phyloP scores from a whole-genome alignment of 495 filamentous ascomycete genomes.

The Aspergillus nanangensis region DNA sequence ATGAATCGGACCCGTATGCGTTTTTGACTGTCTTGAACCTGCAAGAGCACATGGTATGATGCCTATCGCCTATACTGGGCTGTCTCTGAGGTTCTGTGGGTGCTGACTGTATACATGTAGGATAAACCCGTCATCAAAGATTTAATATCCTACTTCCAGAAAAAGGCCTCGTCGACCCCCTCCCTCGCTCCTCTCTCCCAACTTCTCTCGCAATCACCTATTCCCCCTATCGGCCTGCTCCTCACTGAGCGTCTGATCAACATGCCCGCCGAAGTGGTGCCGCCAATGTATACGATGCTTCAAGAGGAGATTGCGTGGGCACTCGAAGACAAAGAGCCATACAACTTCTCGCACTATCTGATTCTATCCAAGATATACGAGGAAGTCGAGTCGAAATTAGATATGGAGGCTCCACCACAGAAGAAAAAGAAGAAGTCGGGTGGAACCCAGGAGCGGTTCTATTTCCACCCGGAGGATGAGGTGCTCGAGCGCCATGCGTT shows the following conservation, averaged over 20 bases:
- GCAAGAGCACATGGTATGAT: conserved; percentile 61
- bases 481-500: conserved; percentile 69
- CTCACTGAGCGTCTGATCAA: conserved; percentile 92
- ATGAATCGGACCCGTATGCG: conserved; percentile 91
- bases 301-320: conserved; percentile 89
- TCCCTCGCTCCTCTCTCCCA: conserved; percentile 48
- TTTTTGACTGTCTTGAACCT: conserved; percentile 89
- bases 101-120: conserved; percentile 18
- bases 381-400: conserved; percentile 78
- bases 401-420: conserved; percentile 60
- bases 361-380: conserved; percentile 85
- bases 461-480: conserved; percentile 98
- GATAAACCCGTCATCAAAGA: conserved; percentile 65
- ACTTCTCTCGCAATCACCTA: conserved; percentile 49
- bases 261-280: conserved; percentile 84
- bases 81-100: background rate
- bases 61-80: background rate
- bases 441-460: conserved; percentile 57
- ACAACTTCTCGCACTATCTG: conserved; percentile 88
- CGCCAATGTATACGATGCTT: conserved; percentile 96
- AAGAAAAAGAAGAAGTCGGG: conserved; percentile 72
- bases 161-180: conserved; percentile 51
- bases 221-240: conserved; percentile 70
- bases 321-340: conserved; percentile 85
- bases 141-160: conserved; percentile 65